A percentile compares a stretch with the other conserved stretches of the same genome.
These are phyloP conservation scores for Crepidotus variabilis DNA, from an alignment of 768 basidiomycete species.

Conservation along the genomic window DNA sequence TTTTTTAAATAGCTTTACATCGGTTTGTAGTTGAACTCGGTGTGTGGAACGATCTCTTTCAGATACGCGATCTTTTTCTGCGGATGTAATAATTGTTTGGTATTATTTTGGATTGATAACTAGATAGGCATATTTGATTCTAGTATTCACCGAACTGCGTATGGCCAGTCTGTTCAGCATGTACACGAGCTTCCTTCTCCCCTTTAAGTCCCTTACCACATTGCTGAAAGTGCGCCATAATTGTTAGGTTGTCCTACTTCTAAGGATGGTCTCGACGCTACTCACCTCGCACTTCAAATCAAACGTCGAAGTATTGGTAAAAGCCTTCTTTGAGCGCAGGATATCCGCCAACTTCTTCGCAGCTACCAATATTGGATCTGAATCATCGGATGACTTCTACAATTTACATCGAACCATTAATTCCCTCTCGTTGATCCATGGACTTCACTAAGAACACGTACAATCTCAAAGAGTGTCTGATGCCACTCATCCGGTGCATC, in stretches of 20 bases:
- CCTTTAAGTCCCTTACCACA: constrained; percentile 87
- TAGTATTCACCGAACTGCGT: constrained; percentile 79
- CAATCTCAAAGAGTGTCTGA: constrained; percentile 75
- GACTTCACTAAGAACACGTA: constrained; percentile 22
- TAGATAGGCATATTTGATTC: neutral
- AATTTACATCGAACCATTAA: neutral
- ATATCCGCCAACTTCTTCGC: constrained; percentile 69
- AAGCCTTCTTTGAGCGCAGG: constrained; percentile 76
- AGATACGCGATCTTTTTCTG: neutral
- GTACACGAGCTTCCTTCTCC: constrained; percentile 88
- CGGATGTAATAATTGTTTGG: neutral
- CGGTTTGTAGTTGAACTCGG: neutral
- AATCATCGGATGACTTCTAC: constrained; percentile 31
- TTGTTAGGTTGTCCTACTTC: neutral
- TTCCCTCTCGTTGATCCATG: neutral
- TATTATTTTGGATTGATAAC: neutral
- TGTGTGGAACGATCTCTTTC: neutral
- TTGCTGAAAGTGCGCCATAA: constrained; percentile 52
- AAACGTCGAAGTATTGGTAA: constrained; percentile 89
- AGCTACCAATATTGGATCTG: constrained; percentile 57
- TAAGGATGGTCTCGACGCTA: constrained; percentile 1
- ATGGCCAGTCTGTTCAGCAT: constrained; percentile 87
- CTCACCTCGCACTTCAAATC: constrained; percentile 83
- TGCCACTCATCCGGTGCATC: constrained; percentile 86
- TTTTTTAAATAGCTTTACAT: neutral